Base-by-base conservation (phyloP, 140 eudicot species). In the Stevia rebaudiana region DNA sequence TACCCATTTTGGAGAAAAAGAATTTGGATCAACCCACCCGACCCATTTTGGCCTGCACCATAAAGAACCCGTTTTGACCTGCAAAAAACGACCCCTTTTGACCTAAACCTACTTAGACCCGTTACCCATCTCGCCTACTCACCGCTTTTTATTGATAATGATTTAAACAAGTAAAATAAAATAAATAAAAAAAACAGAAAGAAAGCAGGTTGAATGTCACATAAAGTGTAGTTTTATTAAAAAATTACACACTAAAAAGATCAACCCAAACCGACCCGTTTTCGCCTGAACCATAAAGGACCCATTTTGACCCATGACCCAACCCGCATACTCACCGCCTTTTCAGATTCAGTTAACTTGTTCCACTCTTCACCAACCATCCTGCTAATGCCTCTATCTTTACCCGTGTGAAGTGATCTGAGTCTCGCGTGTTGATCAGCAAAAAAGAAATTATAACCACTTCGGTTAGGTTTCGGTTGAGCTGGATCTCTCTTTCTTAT, bases 361-460 rank as follows among this genome's bases (percentile, higher is more conserved):
- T 82, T 91, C 98, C 96, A 87, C 17, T 70, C 67, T 66, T 92
- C 98, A 53, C 98, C 98, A 21, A 92, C 88, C 86, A 83, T 85
- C 78, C 95, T 77, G 72, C 96, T 92, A n/a, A 92, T 92, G 50
- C 79, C 86, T 53, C 88, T 59, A 65, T 92, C 98, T 65, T 74
- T 92, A 6, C 94, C 95, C 3, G 94, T 86, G 61, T 88, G 74
- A 64, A 74, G 83, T 36, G 82, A 89, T 35, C 85, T 92, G 31
- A 92, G 82, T 61, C 86, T 71, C 1, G 95, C 94, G 69, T 92
- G 98, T 63, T 92, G 94, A 71, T 92, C 98, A 0, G 96, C 87
- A 71, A 92, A 92, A 75, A 92, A 92, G 81, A 92, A 92, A 51
- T 92, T 92, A 60, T 92, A 92, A 13, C 98, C 98, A 37, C 98